phyloP scores from a whole-genome alignment of 2,329 filamentous ascomycete genomes.

The Hortaea sp. region DNA sequence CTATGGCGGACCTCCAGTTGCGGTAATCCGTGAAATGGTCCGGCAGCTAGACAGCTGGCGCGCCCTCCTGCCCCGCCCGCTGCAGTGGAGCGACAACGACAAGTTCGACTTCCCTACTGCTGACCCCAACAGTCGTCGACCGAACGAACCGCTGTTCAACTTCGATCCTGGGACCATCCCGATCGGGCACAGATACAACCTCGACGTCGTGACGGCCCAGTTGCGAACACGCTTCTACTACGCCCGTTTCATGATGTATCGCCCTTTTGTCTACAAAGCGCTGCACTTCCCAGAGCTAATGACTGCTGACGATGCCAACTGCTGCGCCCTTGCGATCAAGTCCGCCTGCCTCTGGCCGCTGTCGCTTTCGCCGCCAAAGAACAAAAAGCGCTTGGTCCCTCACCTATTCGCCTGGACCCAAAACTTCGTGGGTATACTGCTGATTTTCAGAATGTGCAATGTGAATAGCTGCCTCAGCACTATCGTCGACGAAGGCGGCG shows the following conservation, averaged over 20 bases:
- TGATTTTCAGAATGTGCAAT: constrained; percentile 46
- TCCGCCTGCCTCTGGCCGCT: constrained; percentile 52
- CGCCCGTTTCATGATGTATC: constrained; percentile 47
- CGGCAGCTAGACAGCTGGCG: constrained; percentile 50
- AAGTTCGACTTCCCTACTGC: constrained; percentile 33
- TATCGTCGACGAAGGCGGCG: constrained; percentile 34
- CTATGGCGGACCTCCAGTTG: constrained; percentile 29
- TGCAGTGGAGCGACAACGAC: constrained; percentile 50
- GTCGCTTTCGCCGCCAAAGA: constrained; percentile 45
- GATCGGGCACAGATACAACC: constrained; percentile 40
- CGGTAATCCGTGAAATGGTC: constrained; percentile 42
- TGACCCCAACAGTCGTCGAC: constrained; percentile 16
- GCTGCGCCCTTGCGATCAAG: constrained; percentile 47
- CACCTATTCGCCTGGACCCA: constrained; percentile 54
- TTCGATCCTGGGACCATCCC: constrained; percentile 37
- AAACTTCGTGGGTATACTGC: constrained; percentile 48
- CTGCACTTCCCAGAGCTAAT: constrained; percentile 47
- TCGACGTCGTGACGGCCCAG: constrained; percentile 48
- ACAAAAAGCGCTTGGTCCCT: constrained; percentile 49
- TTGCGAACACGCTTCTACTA: constrained; percentile 51
- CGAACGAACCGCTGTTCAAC: constrained; percentile 35
- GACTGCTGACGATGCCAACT: constrained; percentile 44
- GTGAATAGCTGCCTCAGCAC: constrained; percentile 41
- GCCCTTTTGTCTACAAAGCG: constrained; percentile 51
- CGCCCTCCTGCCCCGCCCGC: constrained; percentile 41